These are phyloP conservation scores for Clonostachys rhizophaga DNA, from an alignment of 2,329 filamentous ascomycete species.

Conservation along the genomic window DNA sequence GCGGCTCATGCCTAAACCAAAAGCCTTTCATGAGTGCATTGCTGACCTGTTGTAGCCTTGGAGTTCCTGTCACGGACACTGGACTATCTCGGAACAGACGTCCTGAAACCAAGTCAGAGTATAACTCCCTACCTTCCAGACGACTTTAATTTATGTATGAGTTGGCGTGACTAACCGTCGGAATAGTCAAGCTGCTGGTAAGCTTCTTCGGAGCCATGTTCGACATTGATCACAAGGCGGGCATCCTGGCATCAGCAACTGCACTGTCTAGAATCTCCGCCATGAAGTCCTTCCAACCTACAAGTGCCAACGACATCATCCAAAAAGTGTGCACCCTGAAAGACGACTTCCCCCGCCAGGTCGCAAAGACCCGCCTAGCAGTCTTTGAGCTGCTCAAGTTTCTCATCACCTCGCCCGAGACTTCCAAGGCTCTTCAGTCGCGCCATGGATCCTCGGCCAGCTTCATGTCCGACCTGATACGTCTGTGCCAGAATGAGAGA, in stretches of 20 bases:
- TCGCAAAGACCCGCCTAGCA: conserved; percentile 43
- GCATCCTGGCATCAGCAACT: conserved; percentile 47
- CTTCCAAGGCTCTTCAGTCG: conserved; percentile 37
- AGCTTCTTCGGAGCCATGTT: conserved; percentile 56
- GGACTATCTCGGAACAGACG: conserved; percentile 35
- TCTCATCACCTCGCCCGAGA: conserved; percentile 35
- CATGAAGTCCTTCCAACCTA: conserved; percentile 47
- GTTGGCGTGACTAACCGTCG: neutral
- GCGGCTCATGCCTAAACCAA: neutral
- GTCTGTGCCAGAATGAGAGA: conserved; percentile 48
- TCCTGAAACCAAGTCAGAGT: conserved; percentile 47
- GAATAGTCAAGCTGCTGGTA: conserved; percentile 36
- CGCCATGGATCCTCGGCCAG: conserved; percentile 33
- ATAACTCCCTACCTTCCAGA: conserved; percentile 2
- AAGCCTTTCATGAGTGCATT: neutral
- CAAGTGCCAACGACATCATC: conserved; percentile 42
- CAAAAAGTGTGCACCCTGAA: conserved; percentile 42
- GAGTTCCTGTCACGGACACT: conserved; percentile 53
- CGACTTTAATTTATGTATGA: neutral
- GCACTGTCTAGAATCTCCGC: conserved; percentile 42
- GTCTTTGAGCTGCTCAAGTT: conserved; percentile 43
- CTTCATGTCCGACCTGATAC: conserved; percentile 44
- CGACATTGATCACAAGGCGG: conserved; percentile 54
- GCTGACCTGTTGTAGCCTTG: conserved; percentile 30
- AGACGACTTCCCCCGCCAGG: conserved; percentile 52